Evolutionary conservation across 805 yeast genomes (phyloP).

Genomic region (Myxozyma vanderwaltii): DNA sequence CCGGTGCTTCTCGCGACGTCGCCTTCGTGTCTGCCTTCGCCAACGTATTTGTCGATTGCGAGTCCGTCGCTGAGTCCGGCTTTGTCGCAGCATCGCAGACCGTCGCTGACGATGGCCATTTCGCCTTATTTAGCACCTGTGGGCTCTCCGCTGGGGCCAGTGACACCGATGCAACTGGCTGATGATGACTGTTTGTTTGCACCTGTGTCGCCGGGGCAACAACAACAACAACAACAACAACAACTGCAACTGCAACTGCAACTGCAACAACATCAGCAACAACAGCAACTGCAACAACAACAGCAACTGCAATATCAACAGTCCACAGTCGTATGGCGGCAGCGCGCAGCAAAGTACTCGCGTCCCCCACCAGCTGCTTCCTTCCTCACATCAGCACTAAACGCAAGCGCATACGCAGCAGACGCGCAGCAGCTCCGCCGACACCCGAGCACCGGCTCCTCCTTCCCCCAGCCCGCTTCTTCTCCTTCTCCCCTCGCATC

Average conservation of each 20-base stretch:
- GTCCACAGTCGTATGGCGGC: neutral
- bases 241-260: no score
- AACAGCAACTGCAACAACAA: neutral
- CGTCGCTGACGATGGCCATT: no score
- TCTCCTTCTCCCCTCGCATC: slow-evolving; percentile 4
- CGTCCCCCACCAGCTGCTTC: slow-evolving; percentile 6
- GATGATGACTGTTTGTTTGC: slow-evolving; percentile 32
- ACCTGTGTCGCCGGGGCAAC: neutral
- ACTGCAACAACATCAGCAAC: no score
- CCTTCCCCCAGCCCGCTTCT: neutral
- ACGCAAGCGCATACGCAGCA: slow-evolving; percentile 9
- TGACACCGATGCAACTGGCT: slow-evolving; percentile 33
- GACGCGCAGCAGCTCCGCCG: neutral
- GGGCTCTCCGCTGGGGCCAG: slow-evolving; percentile 32
- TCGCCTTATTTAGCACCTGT: slow-evolving; percentile 29
- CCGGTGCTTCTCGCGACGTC: slow-evolving; percentile 24
- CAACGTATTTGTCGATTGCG: slow-evolving; percentile 9
- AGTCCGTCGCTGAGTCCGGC: slow-evolving; percentile 19
- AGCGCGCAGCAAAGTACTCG: neutral
- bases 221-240: no score
- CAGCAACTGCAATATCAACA: neutral
- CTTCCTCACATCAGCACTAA: slow-evolving; percentile 5
- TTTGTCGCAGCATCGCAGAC: no score
- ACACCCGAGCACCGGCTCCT: slow-evolving; percentile 1
- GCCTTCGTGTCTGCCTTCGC: slow-evolving; percentile 15